Evolutionary conservation across 2,329 filamentous ascomycete species (phyloP).

Genomic region (Fusarium virguliforme): DNA sequence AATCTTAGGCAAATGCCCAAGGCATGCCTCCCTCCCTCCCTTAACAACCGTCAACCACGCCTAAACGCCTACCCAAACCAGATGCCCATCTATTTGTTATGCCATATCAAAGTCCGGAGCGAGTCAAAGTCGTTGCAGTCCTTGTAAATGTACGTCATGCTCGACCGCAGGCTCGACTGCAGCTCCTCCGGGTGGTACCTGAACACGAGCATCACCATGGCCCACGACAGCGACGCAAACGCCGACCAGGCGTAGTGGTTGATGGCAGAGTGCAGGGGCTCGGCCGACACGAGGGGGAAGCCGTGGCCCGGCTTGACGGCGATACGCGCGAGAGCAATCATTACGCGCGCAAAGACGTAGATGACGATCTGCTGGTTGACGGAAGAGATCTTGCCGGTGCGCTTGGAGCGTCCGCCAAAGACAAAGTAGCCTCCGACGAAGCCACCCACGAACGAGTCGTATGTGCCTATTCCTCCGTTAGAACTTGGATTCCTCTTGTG

Average conservation of each 20-base stretch:
- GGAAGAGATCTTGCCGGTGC: conserved; percentile 79
- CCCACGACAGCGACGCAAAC: conserved; percentile 94
- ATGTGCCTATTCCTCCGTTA: conserved; percentile 66
- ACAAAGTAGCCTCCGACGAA: conserved; percentile 92
- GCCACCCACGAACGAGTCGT: conserved; percentile 89
- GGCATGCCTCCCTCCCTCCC: conserved; percentile 19
- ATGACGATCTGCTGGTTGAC: conserved; percentile 98
- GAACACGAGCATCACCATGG: conserved; percentile 95
- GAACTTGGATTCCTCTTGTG: background rate
- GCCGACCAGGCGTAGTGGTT: conserved; percentile 88
- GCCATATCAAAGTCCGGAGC: conserved; percentile 85
- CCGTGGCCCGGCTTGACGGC: conserved; percentile 77
- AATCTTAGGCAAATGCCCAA: conserved; percentile 40
- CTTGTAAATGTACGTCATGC: conserved; percentile 97
- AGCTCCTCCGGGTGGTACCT: conserved; percentile 91
- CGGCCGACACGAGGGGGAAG: conserved; percentile 66
- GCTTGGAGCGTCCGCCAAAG: conserved; percentile 79
- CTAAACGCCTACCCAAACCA: conserved; percentile 31
- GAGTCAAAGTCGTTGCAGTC: conserved; percentile 93
- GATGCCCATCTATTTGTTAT: conserved; percentile 75
- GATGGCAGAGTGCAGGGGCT: conserved; percentile 66
- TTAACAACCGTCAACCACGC: conserved; percentile 28
- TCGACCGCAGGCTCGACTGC: conserved; percentile 91
- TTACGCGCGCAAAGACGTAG: conserved; percentile 95
- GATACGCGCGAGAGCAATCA: conserved; percentile 86